Base-by-base conservation (phyloP, 2,329 filamentous ascomycete genomes). In the Alternaria burnsii region DNA sequence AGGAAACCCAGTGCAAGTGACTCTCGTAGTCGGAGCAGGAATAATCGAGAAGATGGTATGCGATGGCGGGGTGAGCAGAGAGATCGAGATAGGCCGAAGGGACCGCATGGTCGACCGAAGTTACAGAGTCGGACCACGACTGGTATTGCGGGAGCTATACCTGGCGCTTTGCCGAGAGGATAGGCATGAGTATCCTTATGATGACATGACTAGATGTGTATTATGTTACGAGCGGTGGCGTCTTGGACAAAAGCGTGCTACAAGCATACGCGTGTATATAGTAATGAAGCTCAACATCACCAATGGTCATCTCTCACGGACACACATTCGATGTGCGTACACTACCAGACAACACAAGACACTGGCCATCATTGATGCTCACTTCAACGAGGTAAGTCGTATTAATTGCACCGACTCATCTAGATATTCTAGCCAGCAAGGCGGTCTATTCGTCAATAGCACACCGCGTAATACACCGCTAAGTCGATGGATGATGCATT, bases 141-240 rank as follows among this genome's bases (percentile, higher is more conserved):
- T 57, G 70, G 58, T 67, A 71, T 65, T 68, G 66, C 58, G 67
- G 72, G 44, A 55, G 70, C 47, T 22, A 76, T 78, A 71, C 75
- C 76, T 0, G 75, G 74, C 2, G 71, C 72, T 14, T 69, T 77
- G 63, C 73, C 72, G 16, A 61, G 70, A 26, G 68, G 62, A 67
- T 11, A 2, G 24, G 28, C 4, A 38, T 36, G 22, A 8, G 51
- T 34, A 24, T 48, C 1, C 22, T 14, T 50, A 44, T 30, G n/a
- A 42, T 11, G 20, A 47, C 30, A 38, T 57, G 55, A 56, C 54
- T 26, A 40, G 28, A 58, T 64, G 44, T 52, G n/a, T 42, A 38
- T 52, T 11, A 28, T 26, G 36, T 36, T 32, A 12, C 30, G 2
- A 50, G 32, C 46, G 14, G 50, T 18, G 36, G n/a, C 40, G 20